Conservation (phyloP, 208 protist genomes). For the Zelonia costaricensis region DNA sequence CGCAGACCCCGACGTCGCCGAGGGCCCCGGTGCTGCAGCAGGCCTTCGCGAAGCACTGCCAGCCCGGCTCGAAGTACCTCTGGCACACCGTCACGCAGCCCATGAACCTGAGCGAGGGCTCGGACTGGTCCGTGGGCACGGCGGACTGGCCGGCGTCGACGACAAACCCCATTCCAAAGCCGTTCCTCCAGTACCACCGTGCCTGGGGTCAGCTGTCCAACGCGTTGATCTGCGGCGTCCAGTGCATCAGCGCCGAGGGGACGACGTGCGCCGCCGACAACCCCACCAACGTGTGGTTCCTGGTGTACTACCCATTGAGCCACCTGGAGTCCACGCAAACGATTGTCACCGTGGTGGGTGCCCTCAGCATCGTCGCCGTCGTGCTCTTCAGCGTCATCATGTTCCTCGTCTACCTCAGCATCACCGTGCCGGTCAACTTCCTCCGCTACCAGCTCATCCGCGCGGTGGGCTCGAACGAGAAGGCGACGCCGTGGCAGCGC, state of each 20-base stretch:
- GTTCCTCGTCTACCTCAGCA: constrained; percentile 66
- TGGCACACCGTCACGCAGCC: constrained; percentile 55
- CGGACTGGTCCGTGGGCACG: neutral
- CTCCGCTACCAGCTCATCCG: constrained; percentile 61
- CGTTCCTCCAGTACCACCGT: constrained; percentile 35
- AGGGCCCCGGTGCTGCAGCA: constrained; percentile 15
- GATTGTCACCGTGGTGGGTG: constrained; percentile 36
- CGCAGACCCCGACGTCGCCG: constrained; percentile 11
- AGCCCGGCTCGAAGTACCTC: constrained; percentile 28
- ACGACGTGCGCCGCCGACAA: constrained; percentile 39
- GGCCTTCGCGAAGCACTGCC: constrained; percentile 32
- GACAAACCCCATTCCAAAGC: constrained; percentile 25
- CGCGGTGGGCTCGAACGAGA: constrained; percentile 36
- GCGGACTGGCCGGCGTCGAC: constrained; percentile 2
- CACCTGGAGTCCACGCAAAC: constrained; percentile 4
- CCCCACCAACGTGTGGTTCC: constrained; percentile 64
- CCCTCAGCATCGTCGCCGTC: constrained; percentile 52
- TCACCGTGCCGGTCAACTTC: constrained; percentile 69
- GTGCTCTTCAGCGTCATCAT: constrained; percentile 59
- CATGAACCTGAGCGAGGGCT: neutral
- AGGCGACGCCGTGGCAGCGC: constrained; percentile 27
- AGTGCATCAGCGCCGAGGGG: constrained; percentile 42
- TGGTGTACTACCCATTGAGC: constrained; percentile 41
- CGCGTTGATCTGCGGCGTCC: constrained; percentile 51
- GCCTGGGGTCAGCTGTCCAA: constrained; percentile 48